These are phyloP conservation scores for Coemansia sp. DNA, from an alignment of 192 early-diverging fungal genomes.

Conservation along the genomic window DNA sequence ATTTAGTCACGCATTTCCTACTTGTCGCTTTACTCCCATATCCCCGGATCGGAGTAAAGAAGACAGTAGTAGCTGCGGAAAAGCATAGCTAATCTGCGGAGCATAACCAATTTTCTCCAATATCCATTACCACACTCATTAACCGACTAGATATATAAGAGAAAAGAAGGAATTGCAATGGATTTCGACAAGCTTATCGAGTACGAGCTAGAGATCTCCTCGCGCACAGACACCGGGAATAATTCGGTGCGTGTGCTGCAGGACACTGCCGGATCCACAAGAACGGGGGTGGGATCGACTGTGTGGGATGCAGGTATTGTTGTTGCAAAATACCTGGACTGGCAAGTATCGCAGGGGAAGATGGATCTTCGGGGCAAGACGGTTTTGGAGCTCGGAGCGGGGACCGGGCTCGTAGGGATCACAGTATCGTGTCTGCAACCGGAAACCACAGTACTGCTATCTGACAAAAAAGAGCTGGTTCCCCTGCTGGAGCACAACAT, in stretches of 20 bases:
- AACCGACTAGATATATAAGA: too few relatives aligned
- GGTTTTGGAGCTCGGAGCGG: conserved; percentile 37
- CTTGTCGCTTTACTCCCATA: too few relatives aligned
- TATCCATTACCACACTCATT: too few relatives aligned
- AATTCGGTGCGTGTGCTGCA: conserved; percentile 25
- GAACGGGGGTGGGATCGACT: conserved; percentile 35
- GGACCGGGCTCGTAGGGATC: conserved; percentile 42
- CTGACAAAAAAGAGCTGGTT: conserved; percentile 37
- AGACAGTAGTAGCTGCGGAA: too few relatives aligned
- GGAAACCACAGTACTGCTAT: conserved; percentile 16
- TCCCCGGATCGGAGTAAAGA: too few relatives aligned
- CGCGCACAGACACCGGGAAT: conserved; percentile 1
- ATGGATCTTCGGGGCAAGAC: conserved; percentile 32
- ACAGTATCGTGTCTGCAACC: conserved; percentile 31
- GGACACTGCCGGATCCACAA: conserved; percentile 21
- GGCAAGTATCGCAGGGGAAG: conserved; percentile 11
- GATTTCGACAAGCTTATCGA: conserved; percentile 22
- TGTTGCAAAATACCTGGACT: conserved; percentile 40
- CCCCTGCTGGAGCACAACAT: conserved; percentile 37
- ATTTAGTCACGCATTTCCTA: too few relatives aligned
- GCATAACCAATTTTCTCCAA: too few relatives aligned
- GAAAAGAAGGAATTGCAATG: neutral
- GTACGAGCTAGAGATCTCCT: conserved; percentile 28
- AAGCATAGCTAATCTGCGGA: too few relatives aligned
- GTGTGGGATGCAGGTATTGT: conserved; percentile 45